phyloP scores from a whole-genome alignment of 805 yeast species.

The Lipomyces sp. region DNA sequence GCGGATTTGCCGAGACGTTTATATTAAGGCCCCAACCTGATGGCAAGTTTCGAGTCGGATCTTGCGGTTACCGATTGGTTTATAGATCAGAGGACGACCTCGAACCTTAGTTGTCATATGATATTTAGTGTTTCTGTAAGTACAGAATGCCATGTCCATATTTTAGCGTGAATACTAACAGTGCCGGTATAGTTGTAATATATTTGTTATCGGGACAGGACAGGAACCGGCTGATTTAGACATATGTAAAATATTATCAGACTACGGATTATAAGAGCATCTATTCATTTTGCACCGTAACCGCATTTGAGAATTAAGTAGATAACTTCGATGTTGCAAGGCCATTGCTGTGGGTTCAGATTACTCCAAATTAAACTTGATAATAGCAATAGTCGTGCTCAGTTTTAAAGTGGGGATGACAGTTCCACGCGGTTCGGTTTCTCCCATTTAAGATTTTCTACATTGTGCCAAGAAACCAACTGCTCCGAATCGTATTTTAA shows the following conservation, averaged over 20 bases:
- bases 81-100: constrained; percentile 43
- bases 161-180: not conserved
- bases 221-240: not conserved
- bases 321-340: no score
- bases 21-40: constrained; percentile 34
- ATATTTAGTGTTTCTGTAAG: not conserved
- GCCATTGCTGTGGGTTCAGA: not conserved
- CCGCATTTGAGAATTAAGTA: no score
- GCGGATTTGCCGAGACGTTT: constrained; percentile 44
- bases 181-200: not conserved
- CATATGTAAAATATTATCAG: not conserved
- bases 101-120: constrained; percentile 14
- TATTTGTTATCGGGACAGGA: not conserved
- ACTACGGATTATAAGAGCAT: not conserved
- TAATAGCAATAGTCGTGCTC: not conserved
- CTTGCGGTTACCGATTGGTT: constrained; percentile 44
- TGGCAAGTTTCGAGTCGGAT: constrained; percentile 41
- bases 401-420: not conserved
- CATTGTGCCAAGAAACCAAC: no score
- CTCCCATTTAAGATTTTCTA: no score
- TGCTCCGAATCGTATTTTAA: no score
- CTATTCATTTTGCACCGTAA: not conserved
- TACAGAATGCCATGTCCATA: not conserved
- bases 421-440: no score
- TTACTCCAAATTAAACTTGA: not conserved